Evolutionary conservation across 495 filamentous ascomycete genomes (phyloP).

Genomic region (Letharia lupina): DNA sequence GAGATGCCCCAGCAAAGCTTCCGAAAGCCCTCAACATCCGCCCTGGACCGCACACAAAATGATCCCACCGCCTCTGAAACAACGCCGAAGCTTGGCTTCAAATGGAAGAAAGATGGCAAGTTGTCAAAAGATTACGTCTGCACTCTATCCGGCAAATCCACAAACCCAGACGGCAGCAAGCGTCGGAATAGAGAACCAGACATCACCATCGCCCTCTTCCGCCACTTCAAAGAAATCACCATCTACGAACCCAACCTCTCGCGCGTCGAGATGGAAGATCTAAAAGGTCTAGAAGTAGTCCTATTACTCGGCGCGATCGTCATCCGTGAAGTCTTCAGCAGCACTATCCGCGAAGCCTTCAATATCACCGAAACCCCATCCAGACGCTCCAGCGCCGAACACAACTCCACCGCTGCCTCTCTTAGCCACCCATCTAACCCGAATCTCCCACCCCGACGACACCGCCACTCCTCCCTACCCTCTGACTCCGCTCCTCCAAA

Average conservation of each 20-base stretch:
- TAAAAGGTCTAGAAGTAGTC: constrained; percentile 86
- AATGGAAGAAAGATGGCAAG: constrained; percentile 86
- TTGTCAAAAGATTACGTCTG: constrained; percentile 78
- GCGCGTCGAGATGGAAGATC: constrained; percentile 86
- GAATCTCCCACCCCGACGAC: constrained; percentile 16
- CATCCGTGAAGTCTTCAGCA: constrained; percentile 80
- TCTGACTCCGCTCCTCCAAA: constrained; percentile 19
- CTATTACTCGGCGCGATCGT: constrained; percentile 73
- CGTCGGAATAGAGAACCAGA: constrained; percentile 83
- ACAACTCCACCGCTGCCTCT: constrained; percentile 20
- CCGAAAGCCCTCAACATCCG: constrained; percentile 63
- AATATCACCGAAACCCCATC: constrained; percentile 52
- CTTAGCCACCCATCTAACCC: constrained; percentile 20
- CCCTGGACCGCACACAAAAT: constrained; percentile 64
- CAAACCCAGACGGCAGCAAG: constrained; percentile 50
- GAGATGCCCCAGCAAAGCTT: constrained; percentile 85
- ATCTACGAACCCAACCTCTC: constrained; percentile 89
- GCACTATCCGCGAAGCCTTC: constrained; percentile 60
- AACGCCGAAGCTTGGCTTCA: constrained; percentile 75
- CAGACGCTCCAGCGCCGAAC: constrained; percentile 20
- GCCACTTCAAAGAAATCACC: constrained; percentile 59
- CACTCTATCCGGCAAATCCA: constrained; percentile 66
- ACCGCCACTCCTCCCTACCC: constrained; percentile 25
- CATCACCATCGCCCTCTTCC: constrained; percentile 81
- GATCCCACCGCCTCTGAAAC: constrained; percentile 58